These are phyloP conservation scores for Peronospora destructor DNA, from an alignment of 352 stramenopile genomes.

Conservation along the genomic window DNA sequence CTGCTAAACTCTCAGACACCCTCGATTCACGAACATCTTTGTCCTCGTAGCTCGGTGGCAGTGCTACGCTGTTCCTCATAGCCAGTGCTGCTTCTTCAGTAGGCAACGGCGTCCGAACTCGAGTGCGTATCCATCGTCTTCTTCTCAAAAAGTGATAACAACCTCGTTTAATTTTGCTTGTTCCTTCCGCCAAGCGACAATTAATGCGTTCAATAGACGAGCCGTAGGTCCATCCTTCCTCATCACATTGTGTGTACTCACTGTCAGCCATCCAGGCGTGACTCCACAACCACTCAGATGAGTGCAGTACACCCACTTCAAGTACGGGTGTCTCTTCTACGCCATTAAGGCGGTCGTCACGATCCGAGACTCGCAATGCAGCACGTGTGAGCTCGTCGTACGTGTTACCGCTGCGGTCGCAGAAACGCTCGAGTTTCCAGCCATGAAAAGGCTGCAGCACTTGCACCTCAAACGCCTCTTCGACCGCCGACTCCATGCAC, in stretches of 20 bases:
- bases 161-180: constrained; percentile 61
- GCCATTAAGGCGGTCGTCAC: constrained; percentile 52
- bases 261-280: constrained; percentile 66
- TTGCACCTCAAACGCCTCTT: constrained; percentile 85
- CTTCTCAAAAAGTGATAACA: constrained; percentile 78
- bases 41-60: constrained; percentile 1
- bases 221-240: constrained; percentile 82
- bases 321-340: constrained; percentile 29
- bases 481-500: constrained; percentile 62
- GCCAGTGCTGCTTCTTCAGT: constrained; percentile 1
- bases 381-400: constrained; percentile 50
- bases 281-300: constrained; percentile 75
- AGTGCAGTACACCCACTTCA: constrained; percentile 61
- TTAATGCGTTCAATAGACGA: constrained; percentile 81
- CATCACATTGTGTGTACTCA: constrained; percentile 77
- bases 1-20: neutral
- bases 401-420: constrained; percentile 69
- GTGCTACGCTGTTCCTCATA: neutral
- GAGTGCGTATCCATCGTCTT: constrained; percentile 73
- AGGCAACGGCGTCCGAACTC: constrained; percentile 47
- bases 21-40: constrained; percentile 4
- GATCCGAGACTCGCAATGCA: constrained; percentile 29
- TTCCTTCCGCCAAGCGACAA: constrained; percentile 66
- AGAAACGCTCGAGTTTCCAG: constrained; percentile 75
- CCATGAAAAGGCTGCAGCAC: constrained; percentile 74